Conservation (phyloP, 2,329 filamentous ascomycete genomes). For the Aspergillus luchuensis region DNA sequence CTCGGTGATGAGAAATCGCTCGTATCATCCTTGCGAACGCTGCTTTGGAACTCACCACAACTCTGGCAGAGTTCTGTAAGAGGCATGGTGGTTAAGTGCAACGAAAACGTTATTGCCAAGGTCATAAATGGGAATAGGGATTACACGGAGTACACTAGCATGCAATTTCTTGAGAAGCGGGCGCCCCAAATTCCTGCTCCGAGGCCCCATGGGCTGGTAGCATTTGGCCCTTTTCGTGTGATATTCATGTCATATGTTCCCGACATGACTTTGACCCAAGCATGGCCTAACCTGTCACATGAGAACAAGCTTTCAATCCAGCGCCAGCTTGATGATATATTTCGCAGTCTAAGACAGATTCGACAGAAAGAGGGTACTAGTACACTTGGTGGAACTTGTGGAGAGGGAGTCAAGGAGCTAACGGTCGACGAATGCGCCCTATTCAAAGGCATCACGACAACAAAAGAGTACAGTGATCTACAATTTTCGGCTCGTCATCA, state of each 20-base stretch:
- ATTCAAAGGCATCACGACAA: slow-evolving; percentile 25
- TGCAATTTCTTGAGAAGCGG: slow-evolving; percentile 28
- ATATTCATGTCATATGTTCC: slow-evolving; percentile 34
- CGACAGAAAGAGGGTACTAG: slow-evolving; percentile 16
- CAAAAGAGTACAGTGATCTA: neutral
- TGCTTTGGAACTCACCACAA: slow-evolving; percentile 26
- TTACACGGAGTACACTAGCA: slow-evolving; percentile 30
- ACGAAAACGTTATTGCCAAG: slow-evolving; percentile 25
- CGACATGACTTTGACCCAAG: slow-evolving; percentile 24
- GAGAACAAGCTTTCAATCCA: slow-evolving; percentile 26
- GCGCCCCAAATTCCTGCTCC: slow-evolving; percentile 30
- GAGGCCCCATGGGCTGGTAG: slow-evolving; percentile 31
- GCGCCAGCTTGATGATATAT: slow-evolving; percentile 23
- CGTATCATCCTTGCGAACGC: slow-evolving; percentile 18
- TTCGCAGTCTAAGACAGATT: slow-evolving; percentile 24
- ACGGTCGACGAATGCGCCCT: slow-evolving; percentile 21
- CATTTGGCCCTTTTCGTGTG: slow-evolving; percentile 24
- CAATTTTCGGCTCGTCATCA: slow-evolving; percentile 16
- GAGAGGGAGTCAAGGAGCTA: slow-evolving; percentile 31
- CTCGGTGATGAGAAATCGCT: slow-evolving; percentile 14
- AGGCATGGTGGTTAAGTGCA: slow-evolving; percentile 29
- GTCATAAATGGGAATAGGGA: slow-evolving; percentile 20
- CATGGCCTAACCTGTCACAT: slow-evolving; percentile 26
- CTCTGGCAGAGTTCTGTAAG: slow-evolving; percentile 26
- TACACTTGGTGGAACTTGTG: slow-evolving; percentile 27